Evolutionary conservation across 2,329 filamentous ascomycete species (phyloP).

Genomic region (Monosporascus sp.): DNA sequence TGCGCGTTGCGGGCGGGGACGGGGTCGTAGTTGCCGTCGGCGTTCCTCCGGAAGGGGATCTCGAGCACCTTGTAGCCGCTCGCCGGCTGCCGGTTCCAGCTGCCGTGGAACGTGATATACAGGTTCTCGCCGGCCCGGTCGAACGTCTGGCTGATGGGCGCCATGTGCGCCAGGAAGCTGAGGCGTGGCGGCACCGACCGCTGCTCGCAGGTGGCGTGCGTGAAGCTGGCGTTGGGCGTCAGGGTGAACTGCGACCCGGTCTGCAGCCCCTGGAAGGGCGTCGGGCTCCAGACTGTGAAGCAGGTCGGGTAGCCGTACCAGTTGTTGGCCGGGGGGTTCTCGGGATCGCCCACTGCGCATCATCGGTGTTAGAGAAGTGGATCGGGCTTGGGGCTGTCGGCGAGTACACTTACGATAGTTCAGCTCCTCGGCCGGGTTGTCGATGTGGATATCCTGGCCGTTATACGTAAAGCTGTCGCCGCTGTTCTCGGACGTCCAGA

Average conservation of each 20-base stretch:
- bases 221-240: slow-evolving; percentile 26
- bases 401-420: slow-evolving; percentile 42
- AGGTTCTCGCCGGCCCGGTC: slow-evolving; percentile 49
- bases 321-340: slow-evolving; percentile 35
- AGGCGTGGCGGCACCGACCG: slow-evolving; percentile 37
- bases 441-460: slow-evolving; percentile 45
- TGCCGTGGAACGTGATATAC: slow-evolving; percentile 60
- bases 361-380: background rate
- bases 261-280: slow-evolving; percentile 29
- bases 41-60: slow-evolving; percentile 30
- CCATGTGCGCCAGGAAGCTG: slow-evolving; percentile 52
- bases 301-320: slow-evolving; percentile 59
- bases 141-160: slow-evolving; percentile 60
- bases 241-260: slow-evolving; percentile 30
- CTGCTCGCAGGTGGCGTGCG: slow-evolving; percentile 21
- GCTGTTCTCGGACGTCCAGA: slow-evolving; percentile 56
- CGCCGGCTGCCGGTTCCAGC: slow-evolving; percentile 38
- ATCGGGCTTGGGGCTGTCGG: background rate
- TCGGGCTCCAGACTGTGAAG: slow-evolving; percentile 35
- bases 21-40: slow-evolving; percentile 23
- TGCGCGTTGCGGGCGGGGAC: slow-evolving; percentile 29
- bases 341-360: slow-evolving; percentile 44
- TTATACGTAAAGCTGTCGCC: slow-evolving; percentile 52
- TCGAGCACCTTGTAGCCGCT: slow-evolving; percentile 31
- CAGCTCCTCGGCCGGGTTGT: slow-evolving; percentile 62